Evolutionary conservation across 2,329 filamentous ascomycete species (phyloP).

Genomic region (Cladorrhinum sp.): DNA sequence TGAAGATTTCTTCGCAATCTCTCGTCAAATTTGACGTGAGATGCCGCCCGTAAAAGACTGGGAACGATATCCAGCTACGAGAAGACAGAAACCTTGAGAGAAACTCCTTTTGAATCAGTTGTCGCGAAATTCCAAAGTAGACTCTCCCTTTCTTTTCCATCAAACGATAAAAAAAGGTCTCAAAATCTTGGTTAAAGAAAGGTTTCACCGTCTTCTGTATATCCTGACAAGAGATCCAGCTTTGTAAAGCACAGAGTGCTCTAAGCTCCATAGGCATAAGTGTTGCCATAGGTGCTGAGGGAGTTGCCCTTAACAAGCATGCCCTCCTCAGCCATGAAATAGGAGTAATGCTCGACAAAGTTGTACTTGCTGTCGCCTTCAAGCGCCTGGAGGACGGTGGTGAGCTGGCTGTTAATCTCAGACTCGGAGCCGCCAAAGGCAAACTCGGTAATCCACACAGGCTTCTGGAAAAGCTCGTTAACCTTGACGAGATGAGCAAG

Average conservation of each 20-base stretch:
- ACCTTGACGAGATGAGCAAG: conserved; percentile 51
- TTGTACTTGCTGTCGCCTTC: conserved; percentile 43
- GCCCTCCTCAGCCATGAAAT: conserved; percentile 50
- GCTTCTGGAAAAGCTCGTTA: conserved; percentile 45
- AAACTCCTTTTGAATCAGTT: background rate
- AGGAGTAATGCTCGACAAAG: conserved; percentile 55
- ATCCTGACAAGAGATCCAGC: background rate
- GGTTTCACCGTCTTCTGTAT: background rate
- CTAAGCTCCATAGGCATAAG: conserved; percentile 44
- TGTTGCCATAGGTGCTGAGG: conserved; percentile 48
- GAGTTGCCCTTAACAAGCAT: conserved; percentile 40
- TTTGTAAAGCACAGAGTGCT: background rate
- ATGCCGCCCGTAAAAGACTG: background rate
- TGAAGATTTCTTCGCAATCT: background rate
- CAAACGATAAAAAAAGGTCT: background rate
- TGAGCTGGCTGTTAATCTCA: conserved; percentile 47
- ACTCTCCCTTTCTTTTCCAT: background rate
- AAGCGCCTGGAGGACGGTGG: conserved; percentile 45
- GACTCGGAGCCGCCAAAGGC: conserved; percentile 47
- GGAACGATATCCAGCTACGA: conserved; percentile 1
- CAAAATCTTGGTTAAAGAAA: background rate
- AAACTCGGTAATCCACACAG: conserved; percentile 65
- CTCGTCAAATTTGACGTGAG: background rate
- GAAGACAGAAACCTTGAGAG: background rate
- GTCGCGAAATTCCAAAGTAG: too few relatives aligned